Percentiles rank a stretch among this genome's conserved stretches.
Evolutionary conservation across 2,329 filamentous ascomycete genomes (phyloP).

Genomic region (Septoria linicola): DNA sequence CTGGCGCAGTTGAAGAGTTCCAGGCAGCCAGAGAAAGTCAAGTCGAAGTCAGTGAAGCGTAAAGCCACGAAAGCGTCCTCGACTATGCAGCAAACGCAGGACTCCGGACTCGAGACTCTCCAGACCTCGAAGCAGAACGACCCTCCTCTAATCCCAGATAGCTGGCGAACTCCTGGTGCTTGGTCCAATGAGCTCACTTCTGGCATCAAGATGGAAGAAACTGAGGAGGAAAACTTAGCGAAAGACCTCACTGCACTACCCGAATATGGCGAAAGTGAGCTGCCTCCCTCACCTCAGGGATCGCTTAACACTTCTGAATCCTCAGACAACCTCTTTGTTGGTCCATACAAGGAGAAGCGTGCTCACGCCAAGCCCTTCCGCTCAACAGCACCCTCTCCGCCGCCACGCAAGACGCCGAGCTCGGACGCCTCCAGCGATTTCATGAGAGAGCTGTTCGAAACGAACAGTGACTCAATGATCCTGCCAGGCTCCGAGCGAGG

Average conservation of each 20-base stretch:
- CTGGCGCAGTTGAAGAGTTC: background rate
- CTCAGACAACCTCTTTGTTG: constrained; percentile 4
- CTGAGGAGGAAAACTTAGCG: background rate
- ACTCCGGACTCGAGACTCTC: no score
- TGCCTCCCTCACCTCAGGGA: background rate
- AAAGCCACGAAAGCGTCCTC: background rate
- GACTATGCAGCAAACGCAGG: no score
- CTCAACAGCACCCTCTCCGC: background rate
- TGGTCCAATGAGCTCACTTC: no score
- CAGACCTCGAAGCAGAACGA: no score
- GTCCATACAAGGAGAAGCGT: background rate
- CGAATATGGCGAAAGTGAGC: no score
- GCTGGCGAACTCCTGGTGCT: background rate
- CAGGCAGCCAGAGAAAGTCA: background rate
- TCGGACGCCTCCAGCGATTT: background rate
- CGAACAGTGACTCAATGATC: background rate
- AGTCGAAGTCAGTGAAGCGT: background rate
- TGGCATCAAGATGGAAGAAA: no score
- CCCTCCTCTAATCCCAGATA: background rate
- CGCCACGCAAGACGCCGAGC: background rate
- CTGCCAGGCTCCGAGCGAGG: background rate
- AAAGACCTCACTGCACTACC: background rate
- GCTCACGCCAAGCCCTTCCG: background rate
- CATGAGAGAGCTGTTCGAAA: constrained; percentile 1
- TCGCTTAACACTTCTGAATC: background rate